These are phyloP conservation scores for Hygrophoropsis aurantiaca DNA, from an alignment of 768 basidiomycete genomes.

Conservation along the genomic window DNA sequence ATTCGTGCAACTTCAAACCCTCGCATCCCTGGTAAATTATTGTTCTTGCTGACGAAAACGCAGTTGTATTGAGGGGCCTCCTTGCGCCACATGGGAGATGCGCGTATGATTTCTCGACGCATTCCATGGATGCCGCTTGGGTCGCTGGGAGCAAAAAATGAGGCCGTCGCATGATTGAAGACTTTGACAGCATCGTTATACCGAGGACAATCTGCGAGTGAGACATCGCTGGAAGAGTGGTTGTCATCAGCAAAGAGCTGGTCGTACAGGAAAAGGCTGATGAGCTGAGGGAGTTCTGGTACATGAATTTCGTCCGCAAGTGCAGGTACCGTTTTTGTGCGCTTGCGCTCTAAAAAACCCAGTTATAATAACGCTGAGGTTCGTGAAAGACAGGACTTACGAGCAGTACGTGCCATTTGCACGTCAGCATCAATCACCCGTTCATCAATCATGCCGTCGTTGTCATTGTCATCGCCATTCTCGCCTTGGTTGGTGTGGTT, in stretches of 20 bases:
- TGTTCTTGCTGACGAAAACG: constrained; percentile 16
- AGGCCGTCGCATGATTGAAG: constrained; percentile 19
- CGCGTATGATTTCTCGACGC: constrained; percentile 22
- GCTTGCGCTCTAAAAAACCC: constrained; percentile 5
- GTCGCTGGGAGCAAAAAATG: constrained; percentile 30
- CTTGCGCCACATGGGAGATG: constrained; percentile 18
- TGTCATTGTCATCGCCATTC: too few relatives aligned
- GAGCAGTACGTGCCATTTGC: background rate
- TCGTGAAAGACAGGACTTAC: background rate
- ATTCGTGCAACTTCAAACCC: constrained; percentile 17
- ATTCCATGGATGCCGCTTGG: constrained; percentile 23
- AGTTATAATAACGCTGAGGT: too few relatives aligned
- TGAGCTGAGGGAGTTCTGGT: constrained; percentile 9
- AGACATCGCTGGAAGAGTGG: background rate
- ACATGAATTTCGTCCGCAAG: constrained; percentile 10
- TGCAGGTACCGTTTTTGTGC: constrained; percentile 9
- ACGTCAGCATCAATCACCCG: background rate
- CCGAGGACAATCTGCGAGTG: constrained; percentile 2
- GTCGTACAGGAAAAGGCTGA: constrained; percentile 17
- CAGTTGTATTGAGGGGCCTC: constrained; percentile 15
- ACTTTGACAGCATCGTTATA: constrained; percentile 7
- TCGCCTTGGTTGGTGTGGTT: too few relatives aligned
- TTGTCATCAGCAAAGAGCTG: constrained; percentile 10
- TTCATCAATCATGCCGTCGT: background rate
- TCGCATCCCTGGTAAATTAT: constrained; percentile 10